These are phyloP conservation scores for Cytospora paraplurivora DNA, from an alignment of 2,329 filamentous ascomycete species.

Conservation along the genomic window DNA sequence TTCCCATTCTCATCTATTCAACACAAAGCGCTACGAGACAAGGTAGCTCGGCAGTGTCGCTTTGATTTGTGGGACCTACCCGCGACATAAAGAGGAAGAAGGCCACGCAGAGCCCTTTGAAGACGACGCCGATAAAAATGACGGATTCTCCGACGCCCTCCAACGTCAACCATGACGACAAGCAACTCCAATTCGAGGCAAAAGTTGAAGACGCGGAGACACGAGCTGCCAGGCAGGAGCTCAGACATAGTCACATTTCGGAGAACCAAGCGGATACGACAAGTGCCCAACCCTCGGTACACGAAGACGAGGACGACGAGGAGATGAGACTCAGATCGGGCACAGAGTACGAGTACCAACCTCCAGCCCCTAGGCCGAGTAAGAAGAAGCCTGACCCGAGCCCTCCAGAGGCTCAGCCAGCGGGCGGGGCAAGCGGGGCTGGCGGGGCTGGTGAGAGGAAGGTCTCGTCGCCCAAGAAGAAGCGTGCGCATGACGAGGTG, in stretches of 20 bases:
- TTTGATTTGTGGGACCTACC: conserved; percentile 10
- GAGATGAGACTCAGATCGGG: conserved; percentile 28
- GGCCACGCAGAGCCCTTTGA: conserved; percentile 11
- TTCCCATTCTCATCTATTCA: conserved; percentile 10
- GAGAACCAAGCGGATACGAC: conserved; percentile 40
- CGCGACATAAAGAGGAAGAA: conserved; percentile 3
- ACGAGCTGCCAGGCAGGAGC: conserved; percentile 63
- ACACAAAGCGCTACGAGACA: conserved; percentile 6
- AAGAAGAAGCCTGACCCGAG: conserved; percentile 39
- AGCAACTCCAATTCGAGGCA: conserved; percentile 36
- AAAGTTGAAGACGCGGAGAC: conserved; percentile 64
- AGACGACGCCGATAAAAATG: conserved; percentile 20
- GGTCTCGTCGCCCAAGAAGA: conserved; percentile 66
- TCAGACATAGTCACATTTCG: conserved; percentile 66
- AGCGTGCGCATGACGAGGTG: conserved; percentile 61
- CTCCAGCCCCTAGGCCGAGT: conserved; percentile 33
- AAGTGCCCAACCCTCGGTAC: conserved; percentile 10
- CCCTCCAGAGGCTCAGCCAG: conserved; percentile 37
- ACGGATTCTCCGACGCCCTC: conserved; percentile 16
- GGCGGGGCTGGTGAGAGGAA: conserved; percentile 50
- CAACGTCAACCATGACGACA: conserved; percentile 39
- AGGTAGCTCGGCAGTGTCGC: conserved; percentile 4
- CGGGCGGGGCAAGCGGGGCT: too few species aligned
- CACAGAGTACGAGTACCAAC: conserved; percentile 35
- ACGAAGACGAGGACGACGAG: conserved; percentile 34